Conservation (phyloP, 2,329 filamentous ascomycete species). For the Paraphoma sp. region DNA sequence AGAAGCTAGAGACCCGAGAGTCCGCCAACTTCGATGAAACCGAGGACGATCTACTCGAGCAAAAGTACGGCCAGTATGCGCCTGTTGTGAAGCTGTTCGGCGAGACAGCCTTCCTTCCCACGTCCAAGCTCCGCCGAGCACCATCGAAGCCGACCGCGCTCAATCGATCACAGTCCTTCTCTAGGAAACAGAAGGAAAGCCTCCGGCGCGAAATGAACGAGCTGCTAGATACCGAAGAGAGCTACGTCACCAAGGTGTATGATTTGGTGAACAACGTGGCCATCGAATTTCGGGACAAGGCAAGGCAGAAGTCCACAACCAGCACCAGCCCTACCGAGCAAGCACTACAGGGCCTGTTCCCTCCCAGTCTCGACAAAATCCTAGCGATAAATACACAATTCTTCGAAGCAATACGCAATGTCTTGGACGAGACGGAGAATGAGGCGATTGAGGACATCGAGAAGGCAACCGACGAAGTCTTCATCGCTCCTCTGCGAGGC, state of each 20-base stretch:
- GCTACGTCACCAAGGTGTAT: constrained; percentile 87
- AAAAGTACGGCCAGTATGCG: constrained; percentile 79
- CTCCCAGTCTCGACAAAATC: constrained; percentile 79
- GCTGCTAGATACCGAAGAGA: constrained; percentile 89
- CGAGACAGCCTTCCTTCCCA: constrained; percentile 85
- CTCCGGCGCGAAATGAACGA: constrained; percentile 89
- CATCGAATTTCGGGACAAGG: constrained; percentile 76
- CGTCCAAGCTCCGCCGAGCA: constrained; percentile 80
- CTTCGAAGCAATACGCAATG: constrained; percentile 73
- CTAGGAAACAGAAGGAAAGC: constrained; percentile 81
- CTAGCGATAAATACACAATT: constrained; percentile 83
- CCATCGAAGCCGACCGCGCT: constrained; percentile 85
- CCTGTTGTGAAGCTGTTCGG: constrained; percentile 80
- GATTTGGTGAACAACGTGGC: constrained; percentile 84
- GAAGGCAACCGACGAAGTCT: constrained; percentile 51
- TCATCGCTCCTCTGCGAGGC: constrained; percentile 41
- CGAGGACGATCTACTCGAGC: constrained; percentile 70
- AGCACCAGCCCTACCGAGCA: constrained; percentile 76
- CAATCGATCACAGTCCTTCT: constrained; percentile 78
- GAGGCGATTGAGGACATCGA: constrained; percentile 81
- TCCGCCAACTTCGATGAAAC: constrained; percentile 66
- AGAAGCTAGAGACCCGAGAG: constrained; percentile 50
- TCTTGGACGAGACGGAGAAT: constrained; percentile 84
- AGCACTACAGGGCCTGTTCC: constrained; percentile 80
- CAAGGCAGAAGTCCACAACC: constrained; percentile 61